Conservation (phyloP, 2,329 filamentous ascomycete species). For the Colletotrichum horii region DNA sequence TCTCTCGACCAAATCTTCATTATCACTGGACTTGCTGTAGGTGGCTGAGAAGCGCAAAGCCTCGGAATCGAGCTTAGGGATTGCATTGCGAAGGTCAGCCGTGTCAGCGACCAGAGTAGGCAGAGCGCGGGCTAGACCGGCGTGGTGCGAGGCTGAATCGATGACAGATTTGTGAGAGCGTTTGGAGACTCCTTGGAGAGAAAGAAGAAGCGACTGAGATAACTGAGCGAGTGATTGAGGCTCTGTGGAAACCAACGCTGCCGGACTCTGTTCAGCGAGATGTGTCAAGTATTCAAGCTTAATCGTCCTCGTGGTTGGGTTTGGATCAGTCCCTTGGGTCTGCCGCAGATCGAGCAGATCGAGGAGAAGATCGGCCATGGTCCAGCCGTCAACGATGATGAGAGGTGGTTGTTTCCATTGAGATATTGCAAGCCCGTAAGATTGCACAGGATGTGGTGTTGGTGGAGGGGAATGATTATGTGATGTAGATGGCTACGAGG, state of each 20-base stretch:
- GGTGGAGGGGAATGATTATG: background rate
- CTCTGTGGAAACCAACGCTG: slow-evolving; percentile 76
- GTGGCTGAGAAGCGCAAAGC: slow-evolving; percentile 82
- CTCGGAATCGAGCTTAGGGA: slow-evolving; percentile 80
- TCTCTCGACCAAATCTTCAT: slow-evolving; percentile 73
- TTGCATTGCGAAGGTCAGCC: slow-evolving; percentile 69
- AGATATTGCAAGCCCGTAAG: background rate
- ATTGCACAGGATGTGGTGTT: background rate
- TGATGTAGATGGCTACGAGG: background rate
- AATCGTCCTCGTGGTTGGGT: background rate
- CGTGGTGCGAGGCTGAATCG: slow-evolving; percentile 77
- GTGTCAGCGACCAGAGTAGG: slow-evolving; percentile 71
- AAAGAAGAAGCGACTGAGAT: slow-evolving; percentile 80
- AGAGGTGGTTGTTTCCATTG: background rate
- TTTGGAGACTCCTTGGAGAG: slow-evolving; percentile 86
- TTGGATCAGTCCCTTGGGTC: slow-evolving; percentile 25
- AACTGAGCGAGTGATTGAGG: slow-evolving; percentile 80
- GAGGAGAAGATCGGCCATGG: slow-evolving; percentile 75
- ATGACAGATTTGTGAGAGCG: slow-evolving; percentile 88
- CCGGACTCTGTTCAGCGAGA: slow-evolving; percentile 77
- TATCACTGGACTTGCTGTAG: slow-evolving; percentile 77
- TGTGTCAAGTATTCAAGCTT: slow-evolving; percentile 74
- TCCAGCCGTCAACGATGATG: background rate
- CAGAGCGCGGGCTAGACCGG: slow-evolving; percentile 74
- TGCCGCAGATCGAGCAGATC: slow-evolving; percentile 74